phyloP scores from a whole-genome alignment of 176 grass and related monocot genomes.

The Musa schizocarpa region DNA sequence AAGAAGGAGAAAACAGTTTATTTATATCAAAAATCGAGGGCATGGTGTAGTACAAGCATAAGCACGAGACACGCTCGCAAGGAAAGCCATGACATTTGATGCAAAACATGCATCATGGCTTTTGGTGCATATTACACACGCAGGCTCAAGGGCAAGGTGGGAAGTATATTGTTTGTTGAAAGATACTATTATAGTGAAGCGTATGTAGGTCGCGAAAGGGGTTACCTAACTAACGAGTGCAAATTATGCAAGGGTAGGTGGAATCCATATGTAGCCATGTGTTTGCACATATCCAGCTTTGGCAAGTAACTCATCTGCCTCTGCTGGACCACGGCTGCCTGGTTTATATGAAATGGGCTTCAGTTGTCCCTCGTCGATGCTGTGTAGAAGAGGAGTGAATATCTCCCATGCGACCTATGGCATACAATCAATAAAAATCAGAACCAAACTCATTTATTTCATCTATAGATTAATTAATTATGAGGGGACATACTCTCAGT shows the following conservation, averaged over 20 bases:
- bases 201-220: too few relatives aligned
- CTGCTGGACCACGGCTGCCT: slow-evolving; percentile 72
- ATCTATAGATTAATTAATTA: background rate
- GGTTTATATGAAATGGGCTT: slow-evolving; percentile 58
- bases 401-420: slow-evolving; percentile 94
- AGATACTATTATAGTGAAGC: too few relatives aligned
- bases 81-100: too few relatives aligned
- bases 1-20: too few relatives aligned
- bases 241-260: slow-evolving; percentile 57
- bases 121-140: too few relatives aligned
- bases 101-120: too few relatives aligned
- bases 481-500: slow-evolving; percentile 39
- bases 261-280: slow-evolving; percentile 87
- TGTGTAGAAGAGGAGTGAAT: slow-evolving; percentile 85
- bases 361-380: slow-evolving; percentile 58
- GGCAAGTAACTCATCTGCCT: slow-evolving; percentile 70
- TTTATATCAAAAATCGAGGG: too few relatives aligned
- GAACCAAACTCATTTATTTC: background rate
- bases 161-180: too few relatives aligned
- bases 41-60: too few relatives aligned
- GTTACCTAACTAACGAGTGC: background rate
- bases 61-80: too few relatives aligned
- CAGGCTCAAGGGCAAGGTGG: too few relatives aligned
- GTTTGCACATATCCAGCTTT: slow-evolving; percentile 84
- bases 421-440: background rate